These are phyloP conservation scores for Rhodofomes roseus DNA, from an alignment of 1,284 basidiomycete genomes.

Conservation along the genomic window DNA sequence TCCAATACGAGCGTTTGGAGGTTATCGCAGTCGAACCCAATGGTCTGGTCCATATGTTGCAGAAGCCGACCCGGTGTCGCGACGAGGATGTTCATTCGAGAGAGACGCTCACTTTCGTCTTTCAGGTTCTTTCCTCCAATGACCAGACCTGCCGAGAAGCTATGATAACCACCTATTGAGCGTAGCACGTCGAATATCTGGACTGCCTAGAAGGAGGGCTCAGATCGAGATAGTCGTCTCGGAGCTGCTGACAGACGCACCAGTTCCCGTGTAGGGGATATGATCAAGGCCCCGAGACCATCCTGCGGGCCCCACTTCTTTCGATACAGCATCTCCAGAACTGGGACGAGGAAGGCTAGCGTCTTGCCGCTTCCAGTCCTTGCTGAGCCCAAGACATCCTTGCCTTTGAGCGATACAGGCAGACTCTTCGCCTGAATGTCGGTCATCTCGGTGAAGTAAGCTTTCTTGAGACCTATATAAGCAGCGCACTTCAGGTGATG, in stretches of 20 bases:
- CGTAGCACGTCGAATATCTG: slow-evolving; percentile 97
- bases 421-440: slow-evolving; percentile 72
- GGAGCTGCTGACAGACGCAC: slow-evolving; percentile 40
- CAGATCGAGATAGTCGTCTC: neutral
- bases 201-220: slow-evolving; percentile 58
- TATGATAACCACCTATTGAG: slow-evolving; percentile 87
- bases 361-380: slow-evolving; percentile 85
- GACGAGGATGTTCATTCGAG: slow-evolving; percentile 96
- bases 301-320: slow-evolving; percentile 79
- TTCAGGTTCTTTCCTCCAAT: slow-evolving; percentile 97
- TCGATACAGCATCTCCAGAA: slow-evolving; percentile 73
- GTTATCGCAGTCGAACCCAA: slow-evolving; percentile 90
- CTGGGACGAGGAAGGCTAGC: slow-evolving; percentile 76
- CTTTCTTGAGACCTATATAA: slow-evolving; percentile 73
- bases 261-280: slow-evolving; percentile 94
- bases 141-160: slow-evolving; percentile 92
- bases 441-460: slow-evolving; percentile 84
- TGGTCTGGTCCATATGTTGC: slow-evolving; percentile 98
- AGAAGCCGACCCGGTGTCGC: slow-evolving; percentile 94
- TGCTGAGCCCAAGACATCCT: slow-evolving; percentile 76
- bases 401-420: slow-evolving; percentile 60
- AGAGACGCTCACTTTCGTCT: slow-evolving; percentile 86
- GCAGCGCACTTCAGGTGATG: neutral
- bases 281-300: slow-evolving; percentile 88
- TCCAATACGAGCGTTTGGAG: slow-evolving; percentile 95